A percentile compares a stretch with the other conserved stretches of the same genome.
Evolutionary conservation across 2,329 filamentous ascomycete species (phyloP).

Genomic region (Atkinsonella hypoxylon): DNA sequence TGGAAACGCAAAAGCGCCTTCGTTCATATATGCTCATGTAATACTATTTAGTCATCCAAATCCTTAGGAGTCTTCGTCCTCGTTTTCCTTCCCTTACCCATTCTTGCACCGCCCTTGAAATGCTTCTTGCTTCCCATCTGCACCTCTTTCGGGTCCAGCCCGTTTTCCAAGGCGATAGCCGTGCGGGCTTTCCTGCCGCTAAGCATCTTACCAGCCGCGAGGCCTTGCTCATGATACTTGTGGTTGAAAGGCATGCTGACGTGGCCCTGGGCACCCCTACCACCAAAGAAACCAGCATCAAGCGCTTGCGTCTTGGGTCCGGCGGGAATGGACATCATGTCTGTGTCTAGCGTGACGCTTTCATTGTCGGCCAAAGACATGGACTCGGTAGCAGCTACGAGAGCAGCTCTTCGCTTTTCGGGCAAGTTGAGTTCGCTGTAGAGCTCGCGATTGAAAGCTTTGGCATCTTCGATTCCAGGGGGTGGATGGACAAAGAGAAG

Average conservation of each 20-base stretch:
- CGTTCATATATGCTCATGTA: background rate
- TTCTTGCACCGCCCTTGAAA: constrained; percentile 66
- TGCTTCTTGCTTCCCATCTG: constrained; percentile 71
- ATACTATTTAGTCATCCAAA: constrained; percentile 5
- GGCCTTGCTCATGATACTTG: constrained; percentile 75
- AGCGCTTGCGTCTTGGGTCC: constrained; percentile 66
- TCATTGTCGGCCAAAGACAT: constrained; percentile 28
- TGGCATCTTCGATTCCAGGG: constrained; percentile 56
- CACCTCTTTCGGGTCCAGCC: constrained; percentile 71
- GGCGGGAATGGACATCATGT: constrained; percentile 38
- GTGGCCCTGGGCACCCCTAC: constrained; percentile 50
- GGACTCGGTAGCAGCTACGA: constrained; percentile 38
- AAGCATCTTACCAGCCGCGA: constrained; percentile 46
- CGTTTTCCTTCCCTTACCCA: constrained; percentile 37
- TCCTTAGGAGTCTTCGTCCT: constrained; percentile 5
- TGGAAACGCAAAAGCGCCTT: background rate
- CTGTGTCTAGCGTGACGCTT: constrained; percentile 24
- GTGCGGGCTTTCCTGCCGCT: constrained; percentile 73
- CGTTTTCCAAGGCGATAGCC: constrained; percentile 73
- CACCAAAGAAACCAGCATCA: constrained; percentile 82
- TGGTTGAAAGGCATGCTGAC: constrained; percentile 75
- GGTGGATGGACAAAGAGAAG: constrained; percentile 86
- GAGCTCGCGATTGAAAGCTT: constrained; percentile 77
- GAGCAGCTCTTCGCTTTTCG: constrained; percentile 59
- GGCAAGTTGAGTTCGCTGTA: constrained; percentile 78